These are phyloP conservation scores for Vanilla planifolia DNA, from an alignment of 106 monocot genomes.

Conservation along the genomic window DNA sequence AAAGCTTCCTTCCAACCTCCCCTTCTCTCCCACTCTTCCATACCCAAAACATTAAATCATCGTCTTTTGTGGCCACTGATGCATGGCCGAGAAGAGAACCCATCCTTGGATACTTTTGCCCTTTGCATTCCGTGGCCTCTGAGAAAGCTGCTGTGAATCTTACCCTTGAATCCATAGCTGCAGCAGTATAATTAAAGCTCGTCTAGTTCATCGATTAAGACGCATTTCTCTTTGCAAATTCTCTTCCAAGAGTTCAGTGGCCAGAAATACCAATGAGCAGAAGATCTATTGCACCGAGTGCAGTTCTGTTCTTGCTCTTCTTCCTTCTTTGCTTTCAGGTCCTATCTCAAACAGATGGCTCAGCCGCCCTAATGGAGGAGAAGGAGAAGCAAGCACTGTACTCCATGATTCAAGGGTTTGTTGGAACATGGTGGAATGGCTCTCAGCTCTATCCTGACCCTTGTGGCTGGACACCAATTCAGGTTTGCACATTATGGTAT, in stretches of 20 bases:
- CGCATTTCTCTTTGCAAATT: not conserved
- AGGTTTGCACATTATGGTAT: slow-evolving; percentile 27
- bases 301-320: slow-evolving; percentile 3
- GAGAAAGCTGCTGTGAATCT: slow-evolving; percentile 8
- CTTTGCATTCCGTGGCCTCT: not conserved
- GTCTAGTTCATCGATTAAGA: not conserved
- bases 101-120: slow-evolving; percentile 10
- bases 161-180: not conserved
- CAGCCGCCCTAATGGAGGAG: slow-evolving; percentile 49
- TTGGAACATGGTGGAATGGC: slow-evolving; percentile 25
- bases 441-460: slow-evolving; percentile 10
- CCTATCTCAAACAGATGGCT: slow-evolving; percentile 14
- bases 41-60: slow-evolving; percentile 13
- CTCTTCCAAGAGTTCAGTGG: not conserved
- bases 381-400: slow-evolving; percentile 44
- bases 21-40: not conserved
- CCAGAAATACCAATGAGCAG: not conserved
- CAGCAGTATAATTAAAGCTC: not conserved
- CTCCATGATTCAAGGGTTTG: slow-evolving; percentile 31
- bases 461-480: slow-evolving; percentile 77
- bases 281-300: not conserved
- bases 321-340: slow-evolving; percentile 16
- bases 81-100: not conserved
- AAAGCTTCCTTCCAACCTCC: slow-evolving; percentile 10
- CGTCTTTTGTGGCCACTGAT: slow-evolving; percentile 8